Conservation (phyloP, 345 rosid species). For the Cardamine chenopodiifolia region DNA sequence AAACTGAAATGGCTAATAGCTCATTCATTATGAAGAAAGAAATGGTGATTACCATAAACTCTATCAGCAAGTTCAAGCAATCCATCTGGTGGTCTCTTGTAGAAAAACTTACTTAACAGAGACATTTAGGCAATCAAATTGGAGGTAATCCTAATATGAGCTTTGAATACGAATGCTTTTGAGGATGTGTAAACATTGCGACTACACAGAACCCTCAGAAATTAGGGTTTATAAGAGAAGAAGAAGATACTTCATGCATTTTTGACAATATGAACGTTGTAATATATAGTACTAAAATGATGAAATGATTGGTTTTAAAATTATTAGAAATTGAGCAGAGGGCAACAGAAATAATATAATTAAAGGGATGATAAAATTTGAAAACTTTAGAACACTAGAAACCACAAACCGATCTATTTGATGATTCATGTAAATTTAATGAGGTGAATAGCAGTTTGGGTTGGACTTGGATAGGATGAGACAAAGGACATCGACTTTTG, state of each 20-base stretch:
- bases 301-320: not conserved
- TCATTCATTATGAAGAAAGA: not conserved
- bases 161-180: not conserved
- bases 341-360: not conserved
- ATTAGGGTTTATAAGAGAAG: constrained; percentile 39
- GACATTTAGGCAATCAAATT: constrained; percentile 55
- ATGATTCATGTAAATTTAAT: too few relatives aligned
- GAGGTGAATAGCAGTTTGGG: too few relatives aligned
- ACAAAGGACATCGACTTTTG: too few relatives aligned
- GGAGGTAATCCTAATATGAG: not conserved
- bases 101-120: constrained; percentile 84
- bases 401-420: not conserved
- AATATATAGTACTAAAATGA: not conserved
- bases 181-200: constrained; percentile 16
- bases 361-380: not conserved
- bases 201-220: constrained; percentile 3
- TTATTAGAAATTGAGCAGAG: not conserved
- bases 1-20: not conserved
- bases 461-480: too few relatives aligned
- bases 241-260: not conserved
- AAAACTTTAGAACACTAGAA: not conserved
- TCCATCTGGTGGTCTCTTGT: constrained; percentile 95
- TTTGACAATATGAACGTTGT: not conserved
- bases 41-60: constrained; percentile 68
- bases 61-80: constrained; percentile 94